Conservation (phyloP, 805 yeast species). For the Sungouiozyma intestinalis region DNA sequence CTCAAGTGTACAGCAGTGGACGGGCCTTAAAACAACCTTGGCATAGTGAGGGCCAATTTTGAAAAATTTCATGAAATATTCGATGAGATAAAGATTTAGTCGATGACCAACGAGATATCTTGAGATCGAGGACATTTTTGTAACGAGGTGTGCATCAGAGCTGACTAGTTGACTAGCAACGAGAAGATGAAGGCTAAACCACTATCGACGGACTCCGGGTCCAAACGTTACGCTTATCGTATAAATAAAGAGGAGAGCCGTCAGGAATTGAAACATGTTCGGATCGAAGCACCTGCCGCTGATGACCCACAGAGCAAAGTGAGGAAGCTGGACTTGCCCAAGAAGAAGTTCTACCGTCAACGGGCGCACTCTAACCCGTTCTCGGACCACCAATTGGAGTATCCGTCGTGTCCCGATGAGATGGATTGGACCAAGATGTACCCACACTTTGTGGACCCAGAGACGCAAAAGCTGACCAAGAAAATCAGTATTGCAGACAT, state of each 20-base stretch:
- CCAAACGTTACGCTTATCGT: slow-evolving; percentile 33
- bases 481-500: slow-evolving; percentile 85
- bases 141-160: no score
- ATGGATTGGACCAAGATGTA: slow-evolving; percentile 84
- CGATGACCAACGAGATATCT: no score
- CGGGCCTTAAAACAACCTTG: no score
- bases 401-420: slow-evolving; percentile 66
- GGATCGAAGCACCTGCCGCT: slow-evolving; percentile 32
- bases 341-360: slow-evolving; percentile 84
- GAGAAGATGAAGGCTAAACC: slow-evolving; percentile 17
- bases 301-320: slow-evolving; percentile 1
- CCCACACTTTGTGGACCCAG: slow-evolving; percentile 46
- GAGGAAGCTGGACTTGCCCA: slow-evolving; percentile 47
- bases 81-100: no score
- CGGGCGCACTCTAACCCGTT: slow-evolving; percentile 97
- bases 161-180: not conserved
- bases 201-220: slow-evolving; percentile 17
- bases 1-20: no score
- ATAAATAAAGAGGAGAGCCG: slow-evolving; percentile 41
- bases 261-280: slow-evolving; percentile 37
- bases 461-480: slow-evolving; percentile 33
- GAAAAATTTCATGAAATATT: not conserved
- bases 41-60: no score
- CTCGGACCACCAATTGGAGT: slow-evolving; percentile 86
- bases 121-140: no score